phyloP scores from a whole-genome alignment of 331 rosid species.

The Dryas integrifolia region DNA sequence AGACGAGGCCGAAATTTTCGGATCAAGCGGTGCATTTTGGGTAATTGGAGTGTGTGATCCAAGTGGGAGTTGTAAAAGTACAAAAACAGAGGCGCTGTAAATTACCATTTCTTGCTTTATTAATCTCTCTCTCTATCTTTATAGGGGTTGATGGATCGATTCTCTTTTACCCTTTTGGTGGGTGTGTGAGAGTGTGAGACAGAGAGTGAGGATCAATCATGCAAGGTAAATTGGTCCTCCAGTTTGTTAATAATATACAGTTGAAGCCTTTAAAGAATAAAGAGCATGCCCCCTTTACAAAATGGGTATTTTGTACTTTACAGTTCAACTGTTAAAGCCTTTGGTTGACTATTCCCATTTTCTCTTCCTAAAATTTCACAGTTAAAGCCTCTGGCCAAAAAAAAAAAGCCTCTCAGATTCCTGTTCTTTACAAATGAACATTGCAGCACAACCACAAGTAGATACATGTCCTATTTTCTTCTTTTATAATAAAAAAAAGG shows the following conservation, averaged over 20 bases:
- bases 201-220: background rate
- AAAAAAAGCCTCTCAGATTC: too few relatives aligned
- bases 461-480: too few relatives aligned
- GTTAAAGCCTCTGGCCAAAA: too few relatives aligned
- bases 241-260: background rate
- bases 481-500: too few relatives aligned
- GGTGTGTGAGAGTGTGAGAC: background rate
- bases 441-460: too few relatives aligned
- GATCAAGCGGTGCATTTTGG: constrained; percentile 54
- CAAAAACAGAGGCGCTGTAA: constrained; percentile 28
- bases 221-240: background rate
- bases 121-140: background rate
- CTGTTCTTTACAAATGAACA: too few relatives aligned
- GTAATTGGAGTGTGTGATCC: constrained; percentile 1
- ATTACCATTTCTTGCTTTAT: constrained; percentile 33
- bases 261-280: background rate
- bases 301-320: too few relatives aligned
- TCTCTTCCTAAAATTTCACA: background rate
- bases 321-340: background rate
- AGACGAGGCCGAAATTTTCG: constrained; percentile 65
- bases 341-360: background rate
- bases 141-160: background rate
- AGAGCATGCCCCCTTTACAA: background rate
- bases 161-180: background rate
- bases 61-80: constrained; percentile 1